These are phyloP conservation scores for Coemansia furcata DNA, from an alignment of 192 early-diverging fungal genomes.

Conservation along the genomic window DNA sequence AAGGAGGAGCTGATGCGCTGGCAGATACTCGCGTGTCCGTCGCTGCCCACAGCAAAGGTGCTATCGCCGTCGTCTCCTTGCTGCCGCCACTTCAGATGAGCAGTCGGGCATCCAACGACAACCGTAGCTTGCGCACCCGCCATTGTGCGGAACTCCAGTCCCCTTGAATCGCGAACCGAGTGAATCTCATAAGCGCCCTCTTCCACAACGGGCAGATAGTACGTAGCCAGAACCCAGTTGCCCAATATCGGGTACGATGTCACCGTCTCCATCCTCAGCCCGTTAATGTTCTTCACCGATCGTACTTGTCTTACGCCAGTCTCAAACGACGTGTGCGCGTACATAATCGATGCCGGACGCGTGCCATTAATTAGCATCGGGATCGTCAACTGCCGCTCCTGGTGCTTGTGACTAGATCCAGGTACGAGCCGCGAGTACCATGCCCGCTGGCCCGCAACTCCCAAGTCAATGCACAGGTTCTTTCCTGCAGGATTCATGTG, in stretches of 20 bases:
- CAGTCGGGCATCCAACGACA: constrained; percentile 39
- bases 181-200: constrained; percentile 41
- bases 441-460: neutral
- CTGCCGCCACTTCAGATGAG: constrained; percentile 37
- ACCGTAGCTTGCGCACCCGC: constrained; percentile 36
- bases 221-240: constrained; percentile 46
- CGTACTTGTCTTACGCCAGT: constrained; percentile 33
- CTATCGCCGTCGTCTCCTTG: constrained; percentile 8
- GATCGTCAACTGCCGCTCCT: constrained; percentile 16
- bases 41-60: constrained; percentile 27
- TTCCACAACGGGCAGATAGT: constrained; percentile 33
- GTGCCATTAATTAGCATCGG: constrained; percentile 53
- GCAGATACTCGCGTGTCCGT: constrained; percentile 49
- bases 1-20: constrained; percentile 17
- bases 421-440: constrained; percentile 29
- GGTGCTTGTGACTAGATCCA: neutral
- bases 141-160: constrained; percentile 43
- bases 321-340: constrained; percentile 41
- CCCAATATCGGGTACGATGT: constrained; percentile 35
- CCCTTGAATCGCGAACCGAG: constrained; percentile 39
- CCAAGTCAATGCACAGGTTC: constrained; percentile 32
- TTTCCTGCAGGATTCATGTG: constrained; percentile 42
- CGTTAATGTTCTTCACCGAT: constrained; percentile 21
- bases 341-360: constrained; percentile 34
- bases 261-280: constrained; percentile 23